A percentile compares a stretch with the other conserved stretches of the same genome.
These are phyloP conservation scores for Dalbergia cochinchinensis DNA, from an alignment of 306 rosid species.

Conservation along the genomic window DNA sequence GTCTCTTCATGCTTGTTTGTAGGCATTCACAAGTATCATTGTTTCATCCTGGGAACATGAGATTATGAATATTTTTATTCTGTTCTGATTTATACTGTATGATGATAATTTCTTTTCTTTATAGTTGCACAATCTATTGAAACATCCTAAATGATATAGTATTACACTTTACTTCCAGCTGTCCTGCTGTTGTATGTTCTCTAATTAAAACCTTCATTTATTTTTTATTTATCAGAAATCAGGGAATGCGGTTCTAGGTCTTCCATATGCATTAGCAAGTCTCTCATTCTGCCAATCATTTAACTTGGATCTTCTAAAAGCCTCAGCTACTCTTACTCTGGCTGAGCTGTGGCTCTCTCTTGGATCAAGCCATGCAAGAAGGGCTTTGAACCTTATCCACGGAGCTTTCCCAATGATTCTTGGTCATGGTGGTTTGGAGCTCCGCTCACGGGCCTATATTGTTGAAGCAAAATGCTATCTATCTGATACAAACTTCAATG, in stretches of 20 bases:
- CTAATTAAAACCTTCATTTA: constrained; percentile 16
- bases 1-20: constrained; percentile 13
- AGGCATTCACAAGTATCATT: background rate
- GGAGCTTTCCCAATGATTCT: constrained; percentile 94
- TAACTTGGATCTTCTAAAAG: constrained; percentile 96
- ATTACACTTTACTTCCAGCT: constrained; percentile 8
- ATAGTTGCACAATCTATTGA: background rate
- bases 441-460: constrained; percentile 86
- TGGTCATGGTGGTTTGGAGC: constrained; percentile 99
- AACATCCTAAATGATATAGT: constrained; percentile 30
- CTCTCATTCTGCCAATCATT: constrained; percentile 93
- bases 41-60: constrained; percentile 10
- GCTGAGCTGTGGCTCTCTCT: constrained; percentile 96
- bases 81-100: constrained; percentile 7
- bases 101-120: background rate
- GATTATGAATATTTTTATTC: background rate
- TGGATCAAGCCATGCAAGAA: constrained; percentile 88
- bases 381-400: constrained; percentile 86
- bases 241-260: constrained; percentile 90
- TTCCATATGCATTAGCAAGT: constrained; percentile 96
- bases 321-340: constrained; percentile 87
- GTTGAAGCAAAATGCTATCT: constrained; percentile 93
- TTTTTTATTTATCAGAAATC: constrained; percentile 74
- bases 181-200: constrained; percentile 24
- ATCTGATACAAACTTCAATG: constrained; percentile 78